Base-by-base conservation (phyloP, 2,329 filamentous ascomycete genomes). In the Reticulascus tulasneorum region DNA sequence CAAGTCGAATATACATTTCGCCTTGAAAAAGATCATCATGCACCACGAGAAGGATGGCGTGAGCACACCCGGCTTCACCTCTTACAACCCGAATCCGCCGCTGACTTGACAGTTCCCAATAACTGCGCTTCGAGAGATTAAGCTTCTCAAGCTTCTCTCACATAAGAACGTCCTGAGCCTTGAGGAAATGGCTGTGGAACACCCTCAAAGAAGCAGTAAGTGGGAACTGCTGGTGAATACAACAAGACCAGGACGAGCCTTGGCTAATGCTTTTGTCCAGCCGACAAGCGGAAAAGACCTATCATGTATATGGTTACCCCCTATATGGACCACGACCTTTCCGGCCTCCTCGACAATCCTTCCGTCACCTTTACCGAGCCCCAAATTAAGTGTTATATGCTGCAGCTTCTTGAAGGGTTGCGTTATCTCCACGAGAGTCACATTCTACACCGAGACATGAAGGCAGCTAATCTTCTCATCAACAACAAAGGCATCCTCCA, bases 271-370 rank as follows among this genome's bases (percentile, higher is more conserved):
- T 54, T 49, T 17, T 27, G 35, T 37, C 44, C 52, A 82, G 79
- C 77, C 50, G 85, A 91, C 57, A 86, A 87, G 61, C 77, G 83
- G 49, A 89, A 86, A 61, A 79, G 83, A 41, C 82, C 84, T 4
- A 90, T 90, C 50, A 89, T 98, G 72, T 97, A 97, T 65, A 98
- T 98, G 93, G 91, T 94, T 33, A 96, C 84, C 28, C 93, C 91
- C 7, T 98, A 98, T 62, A 96, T 97, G 89, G 90, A 97, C 52
- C 93, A 98, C 64, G 93, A 98, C 63, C 75, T 98, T n/a, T 94
- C 91, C 8, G 93, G 93, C 28, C 78, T 98, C 20, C 80, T 98
- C 52, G 93, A 97, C 60, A 98, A 98, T 52, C 91, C 91, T 9
- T 81, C 83, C 7, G 90, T 98, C 24, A 77, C 78, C 25, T 91